phyloP scores from a whole-genome alignment of 345 rosid genomes.

The Angophora floribunda region DNA sequence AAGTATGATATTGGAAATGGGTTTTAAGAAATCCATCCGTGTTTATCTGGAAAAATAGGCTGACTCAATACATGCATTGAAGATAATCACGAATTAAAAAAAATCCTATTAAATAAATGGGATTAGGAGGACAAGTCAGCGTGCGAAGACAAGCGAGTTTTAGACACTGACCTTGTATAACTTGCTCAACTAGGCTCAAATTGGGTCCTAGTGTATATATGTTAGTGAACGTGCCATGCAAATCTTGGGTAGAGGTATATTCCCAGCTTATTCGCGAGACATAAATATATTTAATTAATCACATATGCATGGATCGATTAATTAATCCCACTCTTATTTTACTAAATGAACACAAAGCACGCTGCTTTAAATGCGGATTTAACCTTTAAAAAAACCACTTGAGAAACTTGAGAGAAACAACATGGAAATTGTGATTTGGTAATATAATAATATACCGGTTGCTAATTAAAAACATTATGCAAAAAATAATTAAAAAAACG shows the following conservation, averaged over 20 bases:
- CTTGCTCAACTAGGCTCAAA: neutral
- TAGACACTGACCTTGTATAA: neutral
- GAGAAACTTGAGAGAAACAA: neutral
- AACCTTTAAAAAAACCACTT: neutral
- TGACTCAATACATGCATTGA: neutral
- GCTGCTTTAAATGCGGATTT: neutral
- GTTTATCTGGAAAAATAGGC: neutral
- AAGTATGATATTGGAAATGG: neutral
- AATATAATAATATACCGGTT: neutral
- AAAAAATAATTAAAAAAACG: neutral
- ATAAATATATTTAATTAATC: neutral
- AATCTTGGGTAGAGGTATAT: neutral
- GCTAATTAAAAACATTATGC: neutral
- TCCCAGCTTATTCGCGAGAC: neutral
- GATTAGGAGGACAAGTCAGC: neutral
- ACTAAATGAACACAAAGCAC: neutral
- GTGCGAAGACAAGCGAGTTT: neutral
- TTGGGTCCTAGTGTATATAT: neutral
- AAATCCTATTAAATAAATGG: neutral
- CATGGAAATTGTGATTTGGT: neutral
- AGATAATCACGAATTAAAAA: neutral
- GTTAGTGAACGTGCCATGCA: neutral
- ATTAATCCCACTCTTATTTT: neutral
- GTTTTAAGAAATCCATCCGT: neutral
- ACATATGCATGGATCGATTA: neutral